Base-by-base conservation (phyloP, 129 eudicot genomes). In the Saposhnikovia divaricata region DNA sequence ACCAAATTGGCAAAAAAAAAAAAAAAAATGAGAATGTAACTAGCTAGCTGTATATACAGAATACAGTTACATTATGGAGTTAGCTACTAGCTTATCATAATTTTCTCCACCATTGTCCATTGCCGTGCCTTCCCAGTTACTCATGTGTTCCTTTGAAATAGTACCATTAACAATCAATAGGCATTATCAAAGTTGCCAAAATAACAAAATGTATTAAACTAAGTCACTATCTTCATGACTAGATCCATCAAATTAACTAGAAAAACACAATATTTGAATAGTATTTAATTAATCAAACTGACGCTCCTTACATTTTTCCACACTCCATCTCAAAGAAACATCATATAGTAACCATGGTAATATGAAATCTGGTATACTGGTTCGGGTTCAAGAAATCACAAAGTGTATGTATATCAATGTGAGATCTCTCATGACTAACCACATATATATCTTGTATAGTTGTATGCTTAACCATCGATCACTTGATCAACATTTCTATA, bases 51-150 rank as follows among this genome's bases (percentile, higher is more conserved):
- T 6, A 6, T 6, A 6, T 4, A 5, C n/a, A n/a, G n/a, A n/a
- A n/a, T n/a, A n/a, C 21, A 55, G 81, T 79, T 83, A 61, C 87
- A 79, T 85, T 90, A 75, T 83, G 39, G 74, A 59, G 13, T 59
- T 61, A 9, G 69, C 69, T 61, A 61, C 34, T 15, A 57, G 53
- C 50, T 23, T 42, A 42, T 10, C 74, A 84, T 34, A 61, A 72
- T 86, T 85, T 66, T 74, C 82, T 80, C 66, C 13, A 59, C 68
- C 68, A 59, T 21, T 55, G 68, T 50, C 13, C 61, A 76, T 25
- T 85, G 91, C 90, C 97, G 93, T 92, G 96, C 97, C 97, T 95
- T 92, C 82, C 80, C 97, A 87, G 77, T 86, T 81, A 92, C 97
- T 92, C 95, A 73, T 86, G 79, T 87, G 81, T 87, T 78, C 80